phyloP scores from a whole-genome alignment of 139 green algal genomes.

The Coelastrella sp. region DNA sequence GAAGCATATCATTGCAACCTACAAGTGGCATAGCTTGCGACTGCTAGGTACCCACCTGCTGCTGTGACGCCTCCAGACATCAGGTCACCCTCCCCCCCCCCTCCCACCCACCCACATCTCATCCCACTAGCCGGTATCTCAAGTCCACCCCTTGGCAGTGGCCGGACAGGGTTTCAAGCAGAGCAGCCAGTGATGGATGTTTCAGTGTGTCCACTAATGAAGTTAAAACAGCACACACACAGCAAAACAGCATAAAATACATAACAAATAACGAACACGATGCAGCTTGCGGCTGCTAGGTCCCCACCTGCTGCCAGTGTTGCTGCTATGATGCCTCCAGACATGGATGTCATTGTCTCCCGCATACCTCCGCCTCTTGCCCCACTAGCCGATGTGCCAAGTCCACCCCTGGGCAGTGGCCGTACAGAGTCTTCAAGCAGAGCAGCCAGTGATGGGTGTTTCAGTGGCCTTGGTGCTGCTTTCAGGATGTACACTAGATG shows the following conservation, averaged over 20 bases:
- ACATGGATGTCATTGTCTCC: too few relatives aligned
- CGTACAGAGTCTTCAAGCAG: slow-evolving; percentile 10
- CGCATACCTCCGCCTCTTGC: background rate
- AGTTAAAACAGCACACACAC: too few relatives aligned
- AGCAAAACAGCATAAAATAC: too few relatives aligned
- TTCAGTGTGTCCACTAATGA: background rate
- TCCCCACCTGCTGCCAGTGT: background rate
- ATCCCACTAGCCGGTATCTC: background rate
- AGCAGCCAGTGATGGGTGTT: slow-evolving; percentile 13
- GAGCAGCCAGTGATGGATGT: slow-evolving; percentile 13
- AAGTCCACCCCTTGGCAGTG: background rate
- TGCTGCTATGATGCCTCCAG: too few relatives aligned
- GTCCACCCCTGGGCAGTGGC: background rate
- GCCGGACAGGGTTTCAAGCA: slow-evolving; percentile 10
- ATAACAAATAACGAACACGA: too few relatives aligned
- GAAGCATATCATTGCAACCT: too few relatives aligned
- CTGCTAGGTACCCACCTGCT: background rate
- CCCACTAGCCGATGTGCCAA: background rate
- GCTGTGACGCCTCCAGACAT: too few relatives aligned
- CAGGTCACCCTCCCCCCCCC: too few relatives aligned
- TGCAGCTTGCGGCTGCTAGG: too few relatives aligned
- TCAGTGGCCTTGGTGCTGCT: slow-evolving; percentile 16
- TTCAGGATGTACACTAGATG: slow-evolving; percentile 33
- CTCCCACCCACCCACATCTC: background rate
- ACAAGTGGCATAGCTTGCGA: too few relatives aligned